Conservation (phyloP, 2,329 filamentous ascomycete genomes). For the Sphaerulina musiva region DNA sequence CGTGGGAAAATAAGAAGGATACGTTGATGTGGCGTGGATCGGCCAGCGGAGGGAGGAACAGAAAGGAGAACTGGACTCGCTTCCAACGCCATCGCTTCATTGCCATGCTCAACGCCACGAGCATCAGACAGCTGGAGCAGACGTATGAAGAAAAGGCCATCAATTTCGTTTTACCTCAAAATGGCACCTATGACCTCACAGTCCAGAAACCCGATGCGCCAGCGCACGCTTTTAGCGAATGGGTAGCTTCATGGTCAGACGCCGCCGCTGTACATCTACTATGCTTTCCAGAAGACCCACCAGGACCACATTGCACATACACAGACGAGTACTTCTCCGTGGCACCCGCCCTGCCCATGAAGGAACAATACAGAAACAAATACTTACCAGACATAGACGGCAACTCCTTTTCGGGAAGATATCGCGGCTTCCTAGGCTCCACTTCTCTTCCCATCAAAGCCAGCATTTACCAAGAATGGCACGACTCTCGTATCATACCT, state of each 20-base stretch:
- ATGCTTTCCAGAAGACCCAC: conserved; percentile 39
- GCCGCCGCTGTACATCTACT: conserved; percentile 41
- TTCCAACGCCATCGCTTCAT: conserved; percentile 73
- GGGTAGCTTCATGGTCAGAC: conserved; percentile 38
- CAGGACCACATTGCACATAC: conserved; percentile 40
- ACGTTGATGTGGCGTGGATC: conserved; percentile 44
- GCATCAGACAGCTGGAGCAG: conserved; percentile 46
- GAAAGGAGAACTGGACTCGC: conserved; percentile 56
- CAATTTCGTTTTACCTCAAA: conserved; percentile 37
- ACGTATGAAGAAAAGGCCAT: conserved; percentile 30
- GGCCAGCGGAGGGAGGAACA: conserved; percentile 44
- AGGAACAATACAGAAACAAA: conserved; percentile 49
- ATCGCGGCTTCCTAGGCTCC: conserved; percentile 26
- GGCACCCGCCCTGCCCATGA: conserved; percentile 31
- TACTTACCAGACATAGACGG: conserved; percentile 71
- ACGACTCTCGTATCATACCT: conserved; percentile 33
- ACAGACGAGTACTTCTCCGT: conserved; percentile 39
- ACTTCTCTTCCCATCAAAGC: conserved; percentile 33
- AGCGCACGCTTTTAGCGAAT: conserved; percentile 32
- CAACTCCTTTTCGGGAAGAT: conserved; percentile 41
- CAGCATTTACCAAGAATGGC: conserved; percentile 36
- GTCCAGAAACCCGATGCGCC: conserved; percentile 19
- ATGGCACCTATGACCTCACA: conserved; percentile 36
- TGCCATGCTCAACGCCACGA: conserved; percentile 63
- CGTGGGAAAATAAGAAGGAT: conserved; percentile 41